Conservation (phyloP, 2,329 filamentous ascomycete genomes). For the Gaeumannomyces tritici region DNA sequence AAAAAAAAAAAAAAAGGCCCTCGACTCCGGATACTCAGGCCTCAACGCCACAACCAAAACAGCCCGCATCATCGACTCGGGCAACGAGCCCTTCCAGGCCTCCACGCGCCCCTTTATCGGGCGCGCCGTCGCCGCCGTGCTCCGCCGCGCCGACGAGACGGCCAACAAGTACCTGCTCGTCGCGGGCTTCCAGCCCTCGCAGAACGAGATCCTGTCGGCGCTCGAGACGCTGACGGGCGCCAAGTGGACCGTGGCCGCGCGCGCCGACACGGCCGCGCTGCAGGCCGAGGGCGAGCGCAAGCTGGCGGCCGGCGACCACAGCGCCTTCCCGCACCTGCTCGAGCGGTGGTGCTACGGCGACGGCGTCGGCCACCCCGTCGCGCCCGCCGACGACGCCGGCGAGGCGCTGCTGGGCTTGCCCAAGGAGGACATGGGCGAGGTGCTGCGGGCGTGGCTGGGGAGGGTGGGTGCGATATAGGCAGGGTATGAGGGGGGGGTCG, state of each 20-base stretch:
- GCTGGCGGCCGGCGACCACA: constrained; percentile 27
- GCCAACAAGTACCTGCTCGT: constrained; percentile 8
- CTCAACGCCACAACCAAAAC: constrained; percentile 36
- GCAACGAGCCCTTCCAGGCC: constrained; percentile 10
- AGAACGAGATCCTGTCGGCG: constrained; percentile 38
- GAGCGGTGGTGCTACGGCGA: constrained; percentile 21
- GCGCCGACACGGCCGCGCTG: constrained; percentile 9
- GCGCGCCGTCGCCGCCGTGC: not conserved
- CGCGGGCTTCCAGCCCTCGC: constrained; percentile 35
- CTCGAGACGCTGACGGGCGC: constrained; percentile 40
- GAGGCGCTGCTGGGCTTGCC: constrained; percentile 16
- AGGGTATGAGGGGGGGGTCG: too few relatives aligned
- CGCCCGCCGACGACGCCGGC: constrained; percentile 12
- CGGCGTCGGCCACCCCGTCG: constrained; percentile 21
- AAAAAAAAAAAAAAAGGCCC: too few relatives aligned
- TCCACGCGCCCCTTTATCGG: constrained; percentile 12
- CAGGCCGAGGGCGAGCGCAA: constrained; percentile 28
- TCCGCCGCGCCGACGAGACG: not conserved
- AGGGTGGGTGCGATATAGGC: too few relatives aligned
- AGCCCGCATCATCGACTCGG: constrained; percentile 13
- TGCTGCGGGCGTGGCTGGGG: constrained; percentile 8
- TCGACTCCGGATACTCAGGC: constrained; percentile 31
- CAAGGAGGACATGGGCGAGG: constrained; percentile 9
- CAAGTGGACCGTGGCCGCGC: constrained; percentile 33
- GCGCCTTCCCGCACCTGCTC: constrained; percentile 19